These are phyloP conservation scores for Avena atlantica DNA, from an alignment of 176 grass and related monocot species.

Conservation along the genomic window DNA sequence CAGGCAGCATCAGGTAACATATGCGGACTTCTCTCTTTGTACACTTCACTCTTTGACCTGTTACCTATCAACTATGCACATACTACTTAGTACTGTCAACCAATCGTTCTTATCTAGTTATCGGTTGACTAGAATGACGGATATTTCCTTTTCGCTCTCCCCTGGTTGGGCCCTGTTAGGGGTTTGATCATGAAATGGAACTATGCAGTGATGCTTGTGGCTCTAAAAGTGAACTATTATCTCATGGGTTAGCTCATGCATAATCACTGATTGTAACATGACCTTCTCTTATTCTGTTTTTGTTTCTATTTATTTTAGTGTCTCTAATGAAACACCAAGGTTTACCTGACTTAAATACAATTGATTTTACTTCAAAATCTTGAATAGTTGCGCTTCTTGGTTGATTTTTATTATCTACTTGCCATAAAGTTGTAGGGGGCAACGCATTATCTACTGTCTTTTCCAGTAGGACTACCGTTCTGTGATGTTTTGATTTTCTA, in stretches of 20 bases:
- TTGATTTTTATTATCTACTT: neutral
- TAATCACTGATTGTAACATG: neutral
- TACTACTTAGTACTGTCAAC: neutral
- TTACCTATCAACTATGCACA: neutral
- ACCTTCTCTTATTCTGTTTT: neutral
- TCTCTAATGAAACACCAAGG: neutral
- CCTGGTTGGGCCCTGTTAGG: neutral
- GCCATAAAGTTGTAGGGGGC: neutral
- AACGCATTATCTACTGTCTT: neutral
- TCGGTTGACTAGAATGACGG: neutral
- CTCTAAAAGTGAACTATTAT: neutral
- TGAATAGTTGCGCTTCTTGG: neutral
- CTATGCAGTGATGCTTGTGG: neutral
- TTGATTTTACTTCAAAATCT: neutral
- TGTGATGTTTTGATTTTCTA: neutral
- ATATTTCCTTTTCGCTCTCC: neutral
- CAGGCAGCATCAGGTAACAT: slow-evolving; percentile 92
- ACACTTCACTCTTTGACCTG: neutral
- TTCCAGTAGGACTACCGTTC: neutral
- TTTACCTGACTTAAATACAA: neutral
- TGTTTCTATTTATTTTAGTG: neutral
- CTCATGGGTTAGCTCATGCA: neutral
- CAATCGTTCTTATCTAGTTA: slow-evolving; percentile 1
- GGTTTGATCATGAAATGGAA: neutral
- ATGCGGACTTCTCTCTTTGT: slow-evolving; percentile 7